Conservation (phyloP, 129 eudicot species). For the Helichrysum umbraculigerum region DNA sequence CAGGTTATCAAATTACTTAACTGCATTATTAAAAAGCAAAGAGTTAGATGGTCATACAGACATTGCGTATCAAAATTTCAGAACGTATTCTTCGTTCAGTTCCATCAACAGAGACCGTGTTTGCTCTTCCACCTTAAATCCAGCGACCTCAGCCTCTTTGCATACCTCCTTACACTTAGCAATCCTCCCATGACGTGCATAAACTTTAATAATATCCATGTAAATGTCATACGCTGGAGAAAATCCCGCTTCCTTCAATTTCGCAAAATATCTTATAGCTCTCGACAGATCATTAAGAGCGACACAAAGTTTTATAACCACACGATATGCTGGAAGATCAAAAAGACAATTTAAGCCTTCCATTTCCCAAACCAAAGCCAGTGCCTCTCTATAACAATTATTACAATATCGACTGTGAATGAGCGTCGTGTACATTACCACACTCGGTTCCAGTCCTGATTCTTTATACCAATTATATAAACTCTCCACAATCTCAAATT, state of each 20-base stretch:
- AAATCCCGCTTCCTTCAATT: slow-evolving; percentile 84
- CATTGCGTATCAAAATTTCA: background rate
- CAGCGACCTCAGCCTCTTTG: slow-evolving; percentile 78
- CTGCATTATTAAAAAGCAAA: slow-evolving; percentile 10
- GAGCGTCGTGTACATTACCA: slow-evolving; percentile 84
- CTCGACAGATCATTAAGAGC: slow-evolving; percentile 76
- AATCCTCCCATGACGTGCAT: slow-evolving; percentile 61
- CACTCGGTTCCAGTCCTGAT: slow-evolving; percentile 53
- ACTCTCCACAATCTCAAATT: slow-evolving; percentile 67
- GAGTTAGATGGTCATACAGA: slow-evolving; percentile 22
- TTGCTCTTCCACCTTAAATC: slow-evolving; percentile 56
- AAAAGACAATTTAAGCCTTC: slow-evolving; percentile 58
- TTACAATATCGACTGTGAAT: slow-evolving; percentile 56
- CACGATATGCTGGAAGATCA: slow-evolving; percentile 89
- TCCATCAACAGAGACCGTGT: slow-evolving; percentile 47
- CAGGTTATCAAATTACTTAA: background rate
- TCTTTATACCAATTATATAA: slow-evolving; percentile 67
- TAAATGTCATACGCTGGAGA: slow-evolving; percentile 72
- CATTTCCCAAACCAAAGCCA: slow-evolving; percentile 90
- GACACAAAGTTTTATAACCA: slow-evolving; percentile 72
- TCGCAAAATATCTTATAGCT: slow-evolving; percentile 68
- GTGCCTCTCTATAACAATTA: slow-evolving; percentile 62
- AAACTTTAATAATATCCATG: slow-evolving; percentile 46
- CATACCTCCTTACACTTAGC: slow-evolving; percentile 78
- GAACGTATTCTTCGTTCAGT: slow-evolving; percentile 28